Percentiles rank a stretch among this genome's conserved stretches.
These are phyloP conservation scores for Gymnopilus dilepis DNA, from an alignment of 768 basidiomycete genomes.

Conservation along the genomic window DNA sequence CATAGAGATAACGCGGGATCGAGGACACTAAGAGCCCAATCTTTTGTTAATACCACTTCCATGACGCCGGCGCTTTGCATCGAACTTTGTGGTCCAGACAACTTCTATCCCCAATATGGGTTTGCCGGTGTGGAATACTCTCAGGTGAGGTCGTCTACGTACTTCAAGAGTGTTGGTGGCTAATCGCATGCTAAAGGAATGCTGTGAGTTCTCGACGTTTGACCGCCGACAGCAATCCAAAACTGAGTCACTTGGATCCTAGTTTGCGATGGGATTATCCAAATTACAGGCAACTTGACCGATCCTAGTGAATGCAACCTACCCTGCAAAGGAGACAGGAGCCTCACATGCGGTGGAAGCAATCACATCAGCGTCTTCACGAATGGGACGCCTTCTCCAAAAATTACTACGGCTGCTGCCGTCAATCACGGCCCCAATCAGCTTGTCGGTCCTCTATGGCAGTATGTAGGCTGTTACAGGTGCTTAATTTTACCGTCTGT, in stretches of 20 bases:
- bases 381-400: constrained; percentile 17
- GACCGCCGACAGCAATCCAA: accelerated
- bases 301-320: constrained; percentile 7
- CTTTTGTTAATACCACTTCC: background rate
- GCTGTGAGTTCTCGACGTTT: constrained; percentile 6
- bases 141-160: background rate
- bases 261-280: constrained; percentile 19
- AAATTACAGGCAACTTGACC: constrained; percentile 3
- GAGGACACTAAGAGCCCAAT: constrained; percentile 12
- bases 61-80: constrained; percentile 18
- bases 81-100: constrained; percentile 4
- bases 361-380: constrained; percentile 13
- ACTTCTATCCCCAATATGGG: background rate
- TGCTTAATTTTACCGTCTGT: background rate
- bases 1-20: background rate
- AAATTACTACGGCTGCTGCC: constrained; percentile 9
- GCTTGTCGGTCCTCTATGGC: background rate
- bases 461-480: constrained; percentile 17
- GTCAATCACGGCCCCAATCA: background rate
- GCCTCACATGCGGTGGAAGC: constrained; percentile 11
- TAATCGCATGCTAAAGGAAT: constrained; percentile 8
- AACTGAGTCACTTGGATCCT: background rate
- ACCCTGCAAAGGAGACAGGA: constrained; percentile 11
- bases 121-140: constrained; percentile 17
- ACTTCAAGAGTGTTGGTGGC: too few species aligned